Evolutionary conservation across 2,329 filamentous ascomycete species (phyloP).

Genomic region (Malbranchea zuffiana): DNA sequence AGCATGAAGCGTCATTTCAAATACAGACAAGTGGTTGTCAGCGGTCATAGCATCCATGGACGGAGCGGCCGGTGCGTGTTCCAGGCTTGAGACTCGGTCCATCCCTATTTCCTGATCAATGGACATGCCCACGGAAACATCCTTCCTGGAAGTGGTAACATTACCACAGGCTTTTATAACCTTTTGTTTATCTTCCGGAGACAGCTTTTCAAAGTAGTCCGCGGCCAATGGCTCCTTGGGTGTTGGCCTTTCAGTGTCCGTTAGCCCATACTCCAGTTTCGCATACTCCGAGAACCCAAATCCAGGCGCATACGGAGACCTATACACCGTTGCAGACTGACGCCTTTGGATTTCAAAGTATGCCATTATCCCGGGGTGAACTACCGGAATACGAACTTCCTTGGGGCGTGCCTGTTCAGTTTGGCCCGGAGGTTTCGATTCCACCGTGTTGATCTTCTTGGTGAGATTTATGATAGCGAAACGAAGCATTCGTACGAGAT

Average conservation of each 20-base stretch:
- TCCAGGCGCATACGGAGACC: slow-evolving; percentile 35
- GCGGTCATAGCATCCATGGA: slow-evolving; percentile 11
- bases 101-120: slow-evolving; percentile 20
- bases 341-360: slow-evolving; percentile 32
- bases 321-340: slow-evolving; percentile 30
- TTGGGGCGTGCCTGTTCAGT: slow-evolving; percentile 24
- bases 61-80: slow-evolving; percentile 24
- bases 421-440: slow-evolving; percentile 29
- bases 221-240: slow-evolving; percentile 33
- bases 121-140: slow-evolving; percentile 13
- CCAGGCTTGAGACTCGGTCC: slow-evolving; percentile 13
- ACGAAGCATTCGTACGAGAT: slow-evolving; percentile 34
- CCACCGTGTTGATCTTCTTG: slow-evolving; percentile 29
- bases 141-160: slow-evolving; percentile 26
- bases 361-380: slow-evolving; percentile 28
- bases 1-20: slow-evolving; percentile 35
- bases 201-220: slow-evolving; percentile 32
- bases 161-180: slow-evolving; percentile 34
- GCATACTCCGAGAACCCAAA: slow-evolving; percentile 35
- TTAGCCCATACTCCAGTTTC: slow-evolving; percentile 29
- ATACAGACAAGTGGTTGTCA: slow-evolving; percentile 28
- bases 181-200: slow-evolving; percentile 32
- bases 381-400: slow-evolving; percentile 2
- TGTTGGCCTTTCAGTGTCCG: slow-evolving; percentile 25
- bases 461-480: slow-evolving; percentile 33